Percentiles rank a stretch among this genome's conserved stretches.
Evolutionary conservation across 352 stramenopile species (phyloP).

Genomic region (Plasmopara halstedii): DNA sequence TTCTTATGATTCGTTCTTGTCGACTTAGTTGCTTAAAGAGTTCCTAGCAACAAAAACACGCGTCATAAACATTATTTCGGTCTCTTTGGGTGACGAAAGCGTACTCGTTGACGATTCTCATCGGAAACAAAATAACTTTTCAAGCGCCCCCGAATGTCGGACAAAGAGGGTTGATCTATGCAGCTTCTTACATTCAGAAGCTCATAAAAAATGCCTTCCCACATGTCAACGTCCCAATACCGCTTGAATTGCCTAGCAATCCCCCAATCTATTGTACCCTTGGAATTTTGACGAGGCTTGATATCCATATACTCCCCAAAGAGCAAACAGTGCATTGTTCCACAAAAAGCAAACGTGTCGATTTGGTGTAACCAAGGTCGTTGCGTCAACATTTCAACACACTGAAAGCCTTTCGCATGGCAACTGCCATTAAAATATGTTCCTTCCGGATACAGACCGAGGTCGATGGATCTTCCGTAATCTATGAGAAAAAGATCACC

Average conservation of each 20-base stretch:
- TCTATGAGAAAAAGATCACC: conserved; percentile 70
- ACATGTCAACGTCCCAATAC: conserved; percentile 76
- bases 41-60: conserved; percentile 27
- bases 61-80: neutral
- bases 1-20: conserved; percentile 47
- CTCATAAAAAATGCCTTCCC: conserved; percentile 56
- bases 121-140: conserved; percentile 49
- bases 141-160: conserved; percentile 29
- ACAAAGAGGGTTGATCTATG: conserved; percentile 51
- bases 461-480: conserved; percentile 78
- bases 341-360: conserved; percentile 76
- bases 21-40: conserved; percentile 38
- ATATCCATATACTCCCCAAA: conserved; percentile 84
- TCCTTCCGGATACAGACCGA: conserved; percentile 41
- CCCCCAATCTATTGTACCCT: conserved; percentile 27
- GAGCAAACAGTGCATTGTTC: conserved; percentile 72
- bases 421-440: conserved; percentile 67
- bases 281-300: conserved; percentile 15
- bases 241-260: conserved; percentile 60
- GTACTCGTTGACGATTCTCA: conserved; percentile 38
- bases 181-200: conserved; percentile 72
- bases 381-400: conserved; percentile 72
- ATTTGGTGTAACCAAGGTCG: conserved; percentile 77
- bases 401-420: conserved; percentile 81
- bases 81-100: neutral